Evolutionary conservation across 2,329 filamentous ascomycete species (phyloP), one percentile per base, ranked within the genome.

Genomic region (Beauveria pseudobassiana): DNA sequence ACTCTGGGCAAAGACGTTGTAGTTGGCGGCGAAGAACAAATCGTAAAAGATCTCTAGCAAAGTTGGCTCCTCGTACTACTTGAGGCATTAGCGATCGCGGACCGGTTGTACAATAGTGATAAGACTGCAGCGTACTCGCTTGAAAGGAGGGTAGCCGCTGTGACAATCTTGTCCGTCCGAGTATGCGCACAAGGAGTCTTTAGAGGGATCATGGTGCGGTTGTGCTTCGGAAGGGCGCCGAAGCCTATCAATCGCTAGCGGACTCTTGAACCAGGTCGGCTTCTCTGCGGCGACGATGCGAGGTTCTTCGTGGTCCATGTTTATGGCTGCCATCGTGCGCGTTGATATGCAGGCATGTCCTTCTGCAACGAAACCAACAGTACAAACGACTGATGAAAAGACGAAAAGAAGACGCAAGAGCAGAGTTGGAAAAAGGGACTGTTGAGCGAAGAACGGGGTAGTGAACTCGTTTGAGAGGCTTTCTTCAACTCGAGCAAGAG

Each of bases 1-100:
- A 5, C 61, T 72, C 48, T 71, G 66, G 14, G 69, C 68, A 66
- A 88, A 88, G 14, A 86, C 85, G 5, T 82, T 84, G 59, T 88
- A 75, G 66, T 88, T 88, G 61, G 84, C 86, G 7, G 87, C 74
- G 40, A 76, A 76, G 67, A 75, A 75, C 0, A 76, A 68, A 60
- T 76, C 74, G 55, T 70, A 76, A 64, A 76, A 75, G 8, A 75
- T 69, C 59, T 76, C 74, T 0, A 76, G 68, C 4, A 73, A 63
- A 40, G 70, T 75, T 0, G 73, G 71, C 61, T 76, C 74, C 55
- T 72, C 70, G 42, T 75, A 59, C 51, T 63, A 20, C 6, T 8
- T 10, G 24, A n/a, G 4, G 12, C 20, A 40, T 52, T 40, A 52
- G 20, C 12, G 10, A 52, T 16, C n/a, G 28, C 8, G 10, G 16